Evolutionary conservation across 306 rosid genomes (phyloP).

Genomic region (Cucumis cinereus): DNA sequence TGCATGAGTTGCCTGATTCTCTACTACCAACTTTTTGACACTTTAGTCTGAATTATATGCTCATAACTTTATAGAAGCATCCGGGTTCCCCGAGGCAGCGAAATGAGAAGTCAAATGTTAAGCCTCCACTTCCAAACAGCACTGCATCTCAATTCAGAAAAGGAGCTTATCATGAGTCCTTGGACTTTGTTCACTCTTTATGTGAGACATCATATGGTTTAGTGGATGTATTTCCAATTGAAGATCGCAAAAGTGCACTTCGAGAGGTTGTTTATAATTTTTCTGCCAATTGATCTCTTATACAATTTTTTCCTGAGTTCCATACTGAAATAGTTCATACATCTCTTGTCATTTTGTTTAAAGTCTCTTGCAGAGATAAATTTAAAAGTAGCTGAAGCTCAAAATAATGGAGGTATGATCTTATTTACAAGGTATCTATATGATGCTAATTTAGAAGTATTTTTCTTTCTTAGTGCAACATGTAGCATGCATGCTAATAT

Average conservation of each 20-base stretch:
- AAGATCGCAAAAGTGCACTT: conserved; percentile 96
- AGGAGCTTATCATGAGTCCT: conserved; percentile 83
- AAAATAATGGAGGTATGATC: conserved; percentile 71
- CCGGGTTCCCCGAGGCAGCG: conserved; percentile 75
- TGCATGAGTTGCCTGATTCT: not conserved
- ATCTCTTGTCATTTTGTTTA: conserved; percentile 21
- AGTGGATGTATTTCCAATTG: conserved; percentile 93
- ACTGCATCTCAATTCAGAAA: conserved; percentile 58
- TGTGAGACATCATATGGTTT: conserved; percentile 92
- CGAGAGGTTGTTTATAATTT: conserved; percentile 55
- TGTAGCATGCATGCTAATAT: not conserved
- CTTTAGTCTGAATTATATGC: not conserved
- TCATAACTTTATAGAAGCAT: conserved; percentile 30
- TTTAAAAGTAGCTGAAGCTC: conserved; percentile 55
- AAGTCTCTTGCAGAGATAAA: conserved; percentile 86
- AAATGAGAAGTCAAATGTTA: conserved; percentile 49
- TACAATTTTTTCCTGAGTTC: not conserved
- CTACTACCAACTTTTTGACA: not conserved
- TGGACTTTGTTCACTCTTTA: conserved; percentile 86
- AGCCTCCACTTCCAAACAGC: conserved; percentile 72
- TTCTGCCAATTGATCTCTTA: not conserved
- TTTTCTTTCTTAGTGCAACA: not conserved
- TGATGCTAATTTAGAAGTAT: not conserved
- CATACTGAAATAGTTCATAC: conserved; percentile 4
- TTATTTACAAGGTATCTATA: not conserved